Evolutionary conservation across 495 filamentous ascomycete species (phyloP).

Genomic region (Aspergillus taichungensis): DNA sequence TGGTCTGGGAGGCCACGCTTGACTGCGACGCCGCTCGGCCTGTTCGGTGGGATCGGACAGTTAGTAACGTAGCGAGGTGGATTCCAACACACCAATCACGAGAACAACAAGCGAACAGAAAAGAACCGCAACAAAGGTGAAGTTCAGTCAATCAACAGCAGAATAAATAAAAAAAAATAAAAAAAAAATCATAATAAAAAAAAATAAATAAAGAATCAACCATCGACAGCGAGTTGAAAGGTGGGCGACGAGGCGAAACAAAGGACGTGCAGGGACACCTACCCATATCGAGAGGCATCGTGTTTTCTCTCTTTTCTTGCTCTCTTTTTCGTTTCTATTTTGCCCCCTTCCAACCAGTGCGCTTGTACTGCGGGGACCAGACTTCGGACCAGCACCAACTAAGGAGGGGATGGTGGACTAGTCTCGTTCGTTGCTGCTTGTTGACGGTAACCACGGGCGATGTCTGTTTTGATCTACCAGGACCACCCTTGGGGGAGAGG

Average conservation of each 20-base stretch:
- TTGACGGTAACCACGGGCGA: conserved; percentile 24
- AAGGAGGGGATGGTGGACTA: neutral
- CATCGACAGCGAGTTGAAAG: neutral
- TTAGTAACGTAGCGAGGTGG: conserved; percentile 6
- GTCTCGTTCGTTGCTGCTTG: conserved; percentile 9
- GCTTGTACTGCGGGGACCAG: too few relatives aligned
- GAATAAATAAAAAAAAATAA: neutral
- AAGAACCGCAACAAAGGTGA: neutral
- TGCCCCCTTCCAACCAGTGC: neutral
- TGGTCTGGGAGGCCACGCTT: conserved; percentile 30
- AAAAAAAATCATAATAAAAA: neutral
- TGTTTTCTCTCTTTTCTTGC: conserved; percentile 6
- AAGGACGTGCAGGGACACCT: conserved; percentile 6
- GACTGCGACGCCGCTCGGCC: conserved; percentile 24
- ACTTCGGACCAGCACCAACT: too few relatives aligned
- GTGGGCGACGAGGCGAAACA: conserved; percentile 5
- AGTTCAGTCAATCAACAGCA: neutral
- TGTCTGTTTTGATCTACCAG: conserved; percentile 24
- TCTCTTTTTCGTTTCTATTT: conserved; percentile 4
- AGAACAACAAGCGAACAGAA: neutral
- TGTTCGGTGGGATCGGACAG: conserved; percentile 5
- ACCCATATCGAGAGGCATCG: conserved; percentile 27
- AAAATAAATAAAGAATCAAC: neutral
- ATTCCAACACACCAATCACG: too few relatives aligned
- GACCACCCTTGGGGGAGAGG: conserved; percentile 10